Percentiles rank a stretch among this genome's conserved stretches.
These are phyloP conservation scores for Cladosporium halotolerans DNA, from an alignment of 2,329 filamentous ascomycete genomes.

Conservation along the genomic window DNA sequence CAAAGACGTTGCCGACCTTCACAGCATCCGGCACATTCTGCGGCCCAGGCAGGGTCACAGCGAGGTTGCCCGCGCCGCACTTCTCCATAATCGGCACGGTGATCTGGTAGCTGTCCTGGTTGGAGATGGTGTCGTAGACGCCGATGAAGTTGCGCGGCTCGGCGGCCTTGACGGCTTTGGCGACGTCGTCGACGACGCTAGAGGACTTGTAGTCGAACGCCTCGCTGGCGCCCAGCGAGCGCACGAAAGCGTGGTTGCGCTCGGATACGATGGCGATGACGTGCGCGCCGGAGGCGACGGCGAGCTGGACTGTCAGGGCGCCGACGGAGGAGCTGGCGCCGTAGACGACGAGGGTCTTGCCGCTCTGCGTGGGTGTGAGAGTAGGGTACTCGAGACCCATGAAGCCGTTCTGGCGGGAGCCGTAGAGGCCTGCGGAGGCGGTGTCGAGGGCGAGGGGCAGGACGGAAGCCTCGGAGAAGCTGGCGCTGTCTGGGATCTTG, in stretches of 20 bases:
- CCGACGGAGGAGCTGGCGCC: slow-evolving; percentile 34
- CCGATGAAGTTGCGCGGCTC: slow-evolving; percentile 34
- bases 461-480: slow-evolving; percentile 35
- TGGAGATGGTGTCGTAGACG: slow-evolving; percentile 35
- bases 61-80: slow-evolving; percentile 21
- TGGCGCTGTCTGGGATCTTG: slow-evolving; percentile 34
- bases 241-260: slow-evolving; percentile 30
- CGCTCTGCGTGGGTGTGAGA: slow-evolving; percentile 25
- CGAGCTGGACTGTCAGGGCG: slow-evolving; percentile 30
- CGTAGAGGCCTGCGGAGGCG: slow-evolving; percentile 39
- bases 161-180: slow-evolving; percentile 18
- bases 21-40: slow-evolving; percentile 22
- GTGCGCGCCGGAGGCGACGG: slow-evolving; percentile 29
- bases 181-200: slow-evolving; percentile 6
- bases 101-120: slow-evolving; percentile 19
- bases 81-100: slow-evolving; percentile 23
- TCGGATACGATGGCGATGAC: slow-evolving; percentile 29
- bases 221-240: slow-evolving; percentile 12
- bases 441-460: slow-evolving; percentile 42
- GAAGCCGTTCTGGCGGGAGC: slow-evolving; percentile 25
- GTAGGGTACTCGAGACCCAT: slow-evolving; percentile 36
- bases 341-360: slow-evolving; percentile 36
- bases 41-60: slow-evolving; percentile 15
- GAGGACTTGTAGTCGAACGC: slow-evolving; percentile 12
- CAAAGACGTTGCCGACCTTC: slow-evolving; percentile 25